Evolutionary conservation across 352 stramenopile genomes (phyloP).

Genomic region (Globisporangium splendens): DNA sequence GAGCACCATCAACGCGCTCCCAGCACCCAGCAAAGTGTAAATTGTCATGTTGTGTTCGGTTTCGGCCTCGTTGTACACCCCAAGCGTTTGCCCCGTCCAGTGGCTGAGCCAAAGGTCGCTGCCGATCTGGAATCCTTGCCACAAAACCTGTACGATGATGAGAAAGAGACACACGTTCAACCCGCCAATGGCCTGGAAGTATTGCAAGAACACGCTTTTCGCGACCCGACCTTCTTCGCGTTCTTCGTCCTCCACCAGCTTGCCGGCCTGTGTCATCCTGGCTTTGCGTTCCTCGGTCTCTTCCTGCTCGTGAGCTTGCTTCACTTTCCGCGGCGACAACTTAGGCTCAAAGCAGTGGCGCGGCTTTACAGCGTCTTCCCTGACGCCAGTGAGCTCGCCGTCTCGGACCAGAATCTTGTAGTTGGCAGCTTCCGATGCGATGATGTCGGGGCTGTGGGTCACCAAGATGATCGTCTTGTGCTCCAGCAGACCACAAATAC

Average conservation of each 20-base stretch:
- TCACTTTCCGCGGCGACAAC: conserved; percentile 2
- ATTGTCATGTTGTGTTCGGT: conserved; percentile 18
- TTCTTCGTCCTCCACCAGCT: conserved; percentile 37
- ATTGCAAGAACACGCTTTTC: conserved; percentile 25
- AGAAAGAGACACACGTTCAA: conserved; percentile 15
- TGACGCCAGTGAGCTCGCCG: not conserved
- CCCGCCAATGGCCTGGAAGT: conserved; percentile 35
- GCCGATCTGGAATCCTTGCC: conserved; percentile 18
- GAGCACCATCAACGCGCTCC: conserved; percentile 24
- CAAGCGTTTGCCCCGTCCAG: conserved; percentile 11
- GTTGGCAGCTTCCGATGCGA: conserved; percentile 25
- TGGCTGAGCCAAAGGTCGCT: conserved; percentile 25
- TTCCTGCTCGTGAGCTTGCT: conserved; percentile 4
- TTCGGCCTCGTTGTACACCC: not conserved
- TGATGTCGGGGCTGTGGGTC: conserved; percentile 87
- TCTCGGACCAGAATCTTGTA: conserved; percentile 17
- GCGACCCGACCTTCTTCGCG: conserved; percentile 37
- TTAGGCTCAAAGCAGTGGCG: not conserved
- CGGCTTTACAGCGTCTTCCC: not conserved
- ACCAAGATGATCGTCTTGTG: conserved; percentile 86
- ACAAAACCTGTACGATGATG: conserved; percentile 6
- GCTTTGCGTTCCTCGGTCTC: not conserved
- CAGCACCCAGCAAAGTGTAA: conserved; percentile 18
- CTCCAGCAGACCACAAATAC: conserved; percentile 32
- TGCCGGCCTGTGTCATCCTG: conserved; percentile 1